Evolutionary conservation across 768 basidiomycete species (phyloP).

Genomic region (Ephemerocybe angulata): DNA sequence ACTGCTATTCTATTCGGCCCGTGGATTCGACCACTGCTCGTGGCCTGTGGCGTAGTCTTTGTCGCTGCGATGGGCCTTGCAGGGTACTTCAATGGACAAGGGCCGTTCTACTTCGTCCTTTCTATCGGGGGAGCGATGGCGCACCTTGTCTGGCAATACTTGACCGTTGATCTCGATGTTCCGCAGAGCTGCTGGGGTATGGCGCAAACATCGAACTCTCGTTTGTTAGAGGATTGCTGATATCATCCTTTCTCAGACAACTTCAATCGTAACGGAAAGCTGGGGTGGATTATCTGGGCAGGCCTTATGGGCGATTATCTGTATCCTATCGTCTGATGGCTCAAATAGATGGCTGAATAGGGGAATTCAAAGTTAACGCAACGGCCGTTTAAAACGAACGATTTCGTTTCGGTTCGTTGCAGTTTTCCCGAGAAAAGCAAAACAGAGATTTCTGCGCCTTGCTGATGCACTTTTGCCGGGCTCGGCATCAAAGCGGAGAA

Average conservation of each 20-base stretch:
- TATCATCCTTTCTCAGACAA: slow-evolving; percentile 27
- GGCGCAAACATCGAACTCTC: too few species aligned
- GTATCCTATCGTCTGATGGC: not conserved
- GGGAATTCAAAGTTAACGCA: too few species aligned
- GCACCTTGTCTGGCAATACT: slow-evolving; percentile 47
- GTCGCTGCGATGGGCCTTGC: slow-evolving; percentile 46
- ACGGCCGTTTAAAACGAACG: too few species aligned
- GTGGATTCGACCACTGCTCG: slow-evolving; percentile 54
- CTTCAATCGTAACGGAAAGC: slow-evolving; percentile 43
- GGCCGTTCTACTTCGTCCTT: slow-evolving; percentile 42
- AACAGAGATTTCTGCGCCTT: too few species aligned
- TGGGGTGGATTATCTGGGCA: slow-evolving; percentile 46
- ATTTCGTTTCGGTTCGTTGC: too few species aligned
- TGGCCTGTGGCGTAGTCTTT: slow-evolving; percentile 49
- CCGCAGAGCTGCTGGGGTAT: slow-evolving; percentile 48
- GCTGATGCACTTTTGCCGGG: too few species aligned
- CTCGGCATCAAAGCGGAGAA: too few species aligned
- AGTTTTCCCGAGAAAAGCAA: too few species aligned
- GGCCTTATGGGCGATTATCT: slow-evolving; percentile 40
- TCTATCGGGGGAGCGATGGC: slow-evolving; percentile 42
- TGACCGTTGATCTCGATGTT: slow-evolving; percentile 38
- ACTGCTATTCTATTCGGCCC: slow-evolving; percentile 71
- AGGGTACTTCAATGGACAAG: slow-evolving; percentile 53
- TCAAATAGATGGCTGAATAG: too few species aligned
- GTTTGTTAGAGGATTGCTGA: not conserved